These are phyloP conservation scores for Miscanthus lutarioriparius DNA, from an alignment of 176 grass and related monocot genomes.

Conservation along the genomic window DNA sequence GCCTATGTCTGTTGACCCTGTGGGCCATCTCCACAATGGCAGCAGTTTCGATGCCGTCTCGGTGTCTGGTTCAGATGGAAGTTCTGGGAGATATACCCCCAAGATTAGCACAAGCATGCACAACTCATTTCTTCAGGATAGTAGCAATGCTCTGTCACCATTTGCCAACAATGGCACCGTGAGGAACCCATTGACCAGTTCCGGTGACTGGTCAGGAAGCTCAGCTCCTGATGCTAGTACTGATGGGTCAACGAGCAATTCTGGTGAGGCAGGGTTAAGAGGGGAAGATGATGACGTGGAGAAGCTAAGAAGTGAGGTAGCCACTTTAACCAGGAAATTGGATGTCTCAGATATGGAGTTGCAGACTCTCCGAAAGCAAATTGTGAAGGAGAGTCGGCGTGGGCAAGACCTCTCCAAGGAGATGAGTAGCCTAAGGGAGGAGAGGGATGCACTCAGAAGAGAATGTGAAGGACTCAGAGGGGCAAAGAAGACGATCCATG, in stretches of 20 bases:
- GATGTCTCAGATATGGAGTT: slow-evolving; percentile 91
- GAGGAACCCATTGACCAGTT: slow-evolving; percentile 62
- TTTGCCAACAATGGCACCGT: slow-evolving; percentile 50
- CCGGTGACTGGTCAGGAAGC: slow-evolving; percentile 81
- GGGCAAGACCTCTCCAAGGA: slow-evolving; percentile 88
- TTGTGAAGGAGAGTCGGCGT: slow-evolving; percentile 77
- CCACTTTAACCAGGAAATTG: slow-evolving; percentile 67
- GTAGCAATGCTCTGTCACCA: slow-evolving; percentile 47
- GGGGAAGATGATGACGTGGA: slow-evolving; percentile 64
- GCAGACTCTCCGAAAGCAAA: slow-evolving; percentile 85
- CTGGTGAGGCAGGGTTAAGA: slow-evolving; percentile 66
- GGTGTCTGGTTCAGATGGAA: slow-evolving; percentile 63
- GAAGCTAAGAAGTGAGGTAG: slow-evolving; percentile 74
- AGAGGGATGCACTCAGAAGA: slow-evolving; percentile 77
- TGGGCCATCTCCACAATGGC: slow-evolving; percentile 55
- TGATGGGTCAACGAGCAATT: slow-evolving; percentile 81
- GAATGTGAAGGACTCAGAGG: slow-evolving; percentile 74
- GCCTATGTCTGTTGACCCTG: slow-evolving; percentile 32
- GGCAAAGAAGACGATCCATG: slow-evolving; percentile 47
- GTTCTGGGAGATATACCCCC: slow-evolving; percentile 68
- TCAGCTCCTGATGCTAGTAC: slow-evolving; percentile 81
- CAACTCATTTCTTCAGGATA: slow-evolving; percentile 45
- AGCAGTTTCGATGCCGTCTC: slow-evolving; percentile 77
- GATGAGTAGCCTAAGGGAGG: slow-evolving; percentile 64
- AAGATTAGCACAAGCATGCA: slow-evolving; percentile 54